Evolutionary conservation across 805 yeast species (phyloP).

Genomic region (Hanseniaspora lindneri): DNA sequence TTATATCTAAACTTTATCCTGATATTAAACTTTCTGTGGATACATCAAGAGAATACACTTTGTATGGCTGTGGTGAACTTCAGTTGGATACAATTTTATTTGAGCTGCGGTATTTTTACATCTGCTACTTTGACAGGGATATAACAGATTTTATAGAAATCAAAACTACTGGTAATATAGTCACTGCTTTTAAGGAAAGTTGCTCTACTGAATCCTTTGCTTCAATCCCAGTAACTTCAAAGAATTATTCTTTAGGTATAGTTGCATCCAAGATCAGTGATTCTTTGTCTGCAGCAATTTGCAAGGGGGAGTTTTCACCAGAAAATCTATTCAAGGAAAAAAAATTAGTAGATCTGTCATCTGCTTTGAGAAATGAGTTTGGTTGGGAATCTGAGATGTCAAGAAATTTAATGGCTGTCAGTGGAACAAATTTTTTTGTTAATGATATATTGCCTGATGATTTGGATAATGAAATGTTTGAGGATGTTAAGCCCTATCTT

Average conservation of each 20-base stretch:
- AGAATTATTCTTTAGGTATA: slow-evolving; percentile 43
- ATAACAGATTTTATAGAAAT: slow-evolving; percentile 42
- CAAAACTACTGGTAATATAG: slow-evolving; percentile 67
- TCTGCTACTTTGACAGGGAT: slow-evolving; percentile 12
- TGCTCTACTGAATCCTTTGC: slow-evolving; percentile 53
- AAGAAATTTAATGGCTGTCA: slow-evolving; percentile 69
- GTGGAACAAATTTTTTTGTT: slow-evolving; percentile 47
- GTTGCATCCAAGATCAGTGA: slow-evolving; percentile 68
- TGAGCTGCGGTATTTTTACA: slow-evolving; percentile 53
- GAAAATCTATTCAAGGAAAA: slow-evolving; percentile 36
- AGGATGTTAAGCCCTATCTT: slow-evolving; percentile 27
- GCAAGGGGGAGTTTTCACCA: neutral
- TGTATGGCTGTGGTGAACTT: slow-evolving; percentile 77
- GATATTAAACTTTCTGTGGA: slow-evolving; percentile 62
- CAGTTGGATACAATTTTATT: slow-evolving; percentile 73
- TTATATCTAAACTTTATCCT: slow-evolving; percentile 49
- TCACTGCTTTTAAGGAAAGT: slow-evolving; percentile 69
- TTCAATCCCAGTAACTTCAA: slow-evolving; percentile 49
- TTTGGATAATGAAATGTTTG: slow-evolving; percentile 38
- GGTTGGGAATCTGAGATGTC: slow-evolving; percentile 79
- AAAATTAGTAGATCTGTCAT: slow-evolving; percentile 36
- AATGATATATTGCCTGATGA: slow-evolving; percentile 71
- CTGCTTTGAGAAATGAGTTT: slow-evolving; percentile 43
- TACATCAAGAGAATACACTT: slow-evolving; percentile 76
- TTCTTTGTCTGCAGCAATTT: slow-evolving; percentile 37